Evolutionary conservation across 495 filamentous ascomycete species (phyloP), one percentile per base, ranked within the genome.

Genomic region (Pyrenula massariospora): DNA sequence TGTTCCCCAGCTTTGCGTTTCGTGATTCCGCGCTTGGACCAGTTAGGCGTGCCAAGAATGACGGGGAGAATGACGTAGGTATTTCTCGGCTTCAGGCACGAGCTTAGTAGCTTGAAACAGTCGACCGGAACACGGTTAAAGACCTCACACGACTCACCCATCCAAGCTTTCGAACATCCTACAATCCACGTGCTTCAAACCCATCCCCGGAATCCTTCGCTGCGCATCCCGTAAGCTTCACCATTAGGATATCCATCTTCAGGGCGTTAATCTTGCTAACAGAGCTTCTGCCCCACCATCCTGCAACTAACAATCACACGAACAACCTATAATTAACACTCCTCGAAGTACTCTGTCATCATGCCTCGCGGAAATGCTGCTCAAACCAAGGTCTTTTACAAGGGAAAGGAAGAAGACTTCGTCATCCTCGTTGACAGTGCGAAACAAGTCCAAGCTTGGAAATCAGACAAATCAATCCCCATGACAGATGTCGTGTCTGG

Each of bases 371-470:
- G 85, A 74, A 89, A 91, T 77, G 80, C 78, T 54, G 64, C 68
- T 53, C 78, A 84, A 65, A 73, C 73, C 74, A 96, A 94, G 76
- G 80, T 95, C 72, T 84, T 94, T 84, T 92, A 85, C 84, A 87
- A 91, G 77, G 92, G 93, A 76, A 73, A 76, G 55, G 77, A 80
- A 22, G 90, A 97, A 25, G 89, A 96, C 78, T 98, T 91, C 68
- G 72, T 97, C 68, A 78, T 96, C 76, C 89, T 95, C 69, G 77
- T 94, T 55, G 90, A 96, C 57, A 86, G 86, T 67, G 60, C 75
- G 19, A 68, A 86, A 22, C 77, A 78, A 48, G 79, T 90, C 57
- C 74, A 88, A 70, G 82, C 90, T 65, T 97, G 93, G 94, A 84
- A 81, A 72, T 73, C 70, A 15, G 91, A 98, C 74, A 82, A 82